Evolutionary conservation across 192 early-diverging fungal species (phyloP).

Genomic region (Backusella luteola): DNA sequence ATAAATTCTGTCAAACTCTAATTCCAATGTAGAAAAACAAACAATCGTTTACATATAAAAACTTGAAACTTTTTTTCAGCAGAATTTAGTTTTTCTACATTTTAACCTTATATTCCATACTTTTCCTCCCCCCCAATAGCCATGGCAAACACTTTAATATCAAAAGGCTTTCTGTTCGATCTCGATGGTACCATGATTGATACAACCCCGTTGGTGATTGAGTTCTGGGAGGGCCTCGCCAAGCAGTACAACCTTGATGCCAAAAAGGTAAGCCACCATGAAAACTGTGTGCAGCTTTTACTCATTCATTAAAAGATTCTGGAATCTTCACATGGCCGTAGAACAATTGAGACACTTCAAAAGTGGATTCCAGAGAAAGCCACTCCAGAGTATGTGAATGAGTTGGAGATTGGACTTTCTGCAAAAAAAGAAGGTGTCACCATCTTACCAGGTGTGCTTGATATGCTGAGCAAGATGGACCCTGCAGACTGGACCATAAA

Average conservation of each 20-base stretch:
- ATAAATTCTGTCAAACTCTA: neutral
- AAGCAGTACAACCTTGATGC: constrained; percentile 39
- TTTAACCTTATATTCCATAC: neutral
- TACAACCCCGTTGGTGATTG: constrained; percentile 47
- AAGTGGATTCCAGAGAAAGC: constrained; percentile 40
- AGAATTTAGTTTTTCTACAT: neutral
- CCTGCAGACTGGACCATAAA: constrained; percentile 37
- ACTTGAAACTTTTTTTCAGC: neutral
- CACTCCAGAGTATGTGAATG: constrained; percentile 17
- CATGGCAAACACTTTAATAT: neutral
- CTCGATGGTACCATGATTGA: constrained; percentile 54
- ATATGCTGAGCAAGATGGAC: constrained; percentile 30
- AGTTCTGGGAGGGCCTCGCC: constrained; percentile 44
- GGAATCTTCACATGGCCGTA: constrained; percentile 47
- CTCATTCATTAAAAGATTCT: constrained; percentile 22
- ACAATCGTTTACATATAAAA: neutral
- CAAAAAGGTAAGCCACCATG: constrained; percentile 24
- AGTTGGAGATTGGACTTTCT: constrained; percentile 21
- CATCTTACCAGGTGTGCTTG: constrained; percentile 43
- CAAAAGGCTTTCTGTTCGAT: constrained; percentile 37
- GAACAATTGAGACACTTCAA: constrained; percentile 47
- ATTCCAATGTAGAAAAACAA: neutral
- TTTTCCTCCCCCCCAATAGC: neutral
- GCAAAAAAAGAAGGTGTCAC: constrained; percentile 41
- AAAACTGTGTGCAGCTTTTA: too few relatives aligned